Evolutionary conservation across 2,329 filamentous ascomycete species (phyloP).

Genomic region (Microdochium bolleyi): DNA sequence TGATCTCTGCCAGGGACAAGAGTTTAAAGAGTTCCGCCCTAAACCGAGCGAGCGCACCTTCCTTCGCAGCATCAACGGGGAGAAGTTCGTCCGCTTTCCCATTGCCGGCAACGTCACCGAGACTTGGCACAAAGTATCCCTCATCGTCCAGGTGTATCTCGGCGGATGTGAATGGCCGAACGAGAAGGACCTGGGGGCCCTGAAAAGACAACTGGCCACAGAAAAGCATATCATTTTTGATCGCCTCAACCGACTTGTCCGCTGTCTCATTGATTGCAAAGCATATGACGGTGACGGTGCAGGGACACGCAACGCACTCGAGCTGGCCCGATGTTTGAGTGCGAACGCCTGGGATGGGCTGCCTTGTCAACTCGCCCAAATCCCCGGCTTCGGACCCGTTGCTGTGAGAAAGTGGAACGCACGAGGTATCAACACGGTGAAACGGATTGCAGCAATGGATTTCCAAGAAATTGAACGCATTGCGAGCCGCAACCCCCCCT

Average conservation of each 20-base stretch:
- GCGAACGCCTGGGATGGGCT: conserved; percentile 77
- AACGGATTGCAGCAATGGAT: conserved; percentile 59
- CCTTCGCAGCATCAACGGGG: conserved; percentile 67
- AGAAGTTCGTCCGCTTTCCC: conserved; percentile 59
- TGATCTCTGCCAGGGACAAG: conserved; percentile 56
- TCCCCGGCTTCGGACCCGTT: conserved; percentile 69
- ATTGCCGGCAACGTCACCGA: conserved; percentile 60
- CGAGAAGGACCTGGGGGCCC: conserved; percentile 47
- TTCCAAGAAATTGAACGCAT: conserved; percentile 68
- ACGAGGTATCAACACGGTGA: conserved; percentile 63
- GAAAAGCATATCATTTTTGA: conserved; percentile 61
- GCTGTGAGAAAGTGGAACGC: conserved; percentile 66
- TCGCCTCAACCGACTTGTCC: conserved; percentile 59
- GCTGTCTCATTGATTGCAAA: conserved; percentile 72
- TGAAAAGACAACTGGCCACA: conserved; percentile 46
- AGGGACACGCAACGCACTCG: conserved; percentile 60
- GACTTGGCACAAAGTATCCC: conserved; percentile 65
- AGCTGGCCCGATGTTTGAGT: conserved; percentile 68
- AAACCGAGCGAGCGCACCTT: conserved; percentile 59
- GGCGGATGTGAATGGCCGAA: conserved; percentile 55
- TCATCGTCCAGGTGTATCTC: conserved; percentile 70
- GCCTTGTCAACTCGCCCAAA: conserved; percentile 72
- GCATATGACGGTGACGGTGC: conserved; percentile 52
- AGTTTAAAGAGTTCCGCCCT: conserved; percentile 67
- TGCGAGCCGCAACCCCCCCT: conserved; percentile 74